A percentile compares a stretch with the other conserved stretches of the same genome.
phyloP scores from a whole-genome alignment of 1,139 yeast species.

The Saccharomycopsis crataegensis region DNA sequence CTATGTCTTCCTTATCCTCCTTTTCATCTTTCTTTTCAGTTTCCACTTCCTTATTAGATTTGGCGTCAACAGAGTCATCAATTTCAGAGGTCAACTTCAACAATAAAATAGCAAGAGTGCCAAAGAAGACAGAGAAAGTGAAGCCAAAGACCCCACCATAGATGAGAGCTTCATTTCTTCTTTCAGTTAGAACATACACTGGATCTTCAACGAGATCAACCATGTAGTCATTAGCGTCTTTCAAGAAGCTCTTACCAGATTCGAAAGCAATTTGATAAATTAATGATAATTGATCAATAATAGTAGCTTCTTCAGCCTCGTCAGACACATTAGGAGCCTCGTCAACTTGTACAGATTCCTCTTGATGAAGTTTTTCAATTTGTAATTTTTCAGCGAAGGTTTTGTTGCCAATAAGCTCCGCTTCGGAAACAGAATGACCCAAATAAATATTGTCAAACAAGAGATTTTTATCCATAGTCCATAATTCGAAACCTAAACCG shows the following conservation, averaged over 20 bases:
- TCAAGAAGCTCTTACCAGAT: constrained; percentile 27
- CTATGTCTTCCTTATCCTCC: not conserved
- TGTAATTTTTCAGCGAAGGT: constrained; percentile 60
- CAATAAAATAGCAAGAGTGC: constrained; percentile 32
- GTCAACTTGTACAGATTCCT: constrained; percentile 31
- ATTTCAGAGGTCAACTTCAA: constrained; percentile 25
- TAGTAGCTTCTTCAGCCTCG: constrained; percentile 24
- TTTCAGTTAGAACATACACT: constrained; percentile 31
- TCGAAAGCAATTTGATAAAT: constrained; percentile 22
- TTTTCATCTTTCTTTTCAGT: constrained; percentile 4
- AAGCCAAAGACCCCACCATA: constrained; percentile 38
- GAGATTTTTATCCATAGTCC: constrained; percentile 76
- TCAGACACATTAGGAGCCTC: constrained; percentile 38
- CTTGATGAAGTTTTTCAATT: constrained; percentile 38
- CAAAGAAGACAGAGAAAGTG: constrained; percentile 36
- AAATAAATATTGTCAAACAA: constrained; percentile 78
- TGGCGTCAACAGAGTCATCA: constrained; percentile 21
- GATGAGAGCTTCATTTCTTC: constrained; percentile 44
- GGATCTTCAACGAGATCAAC: constrained; percentile 35
- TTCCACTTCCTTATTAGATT: constrained; percentile 9
- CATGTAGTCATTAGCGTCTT: constrained; percentile 25
- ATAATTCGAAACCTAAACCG: constrained; percentile 81
- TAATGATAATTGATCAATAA: constrained; percentile 22
- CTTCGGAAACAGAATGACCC: constrained; percentile 77
- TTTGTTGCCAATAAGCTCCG: constrained; percentile 71